Evolutionary conservation across 2,329 filamentous ascomycete species (phyloP).

Genomic region (Pyrenophora graminea): DNA sequence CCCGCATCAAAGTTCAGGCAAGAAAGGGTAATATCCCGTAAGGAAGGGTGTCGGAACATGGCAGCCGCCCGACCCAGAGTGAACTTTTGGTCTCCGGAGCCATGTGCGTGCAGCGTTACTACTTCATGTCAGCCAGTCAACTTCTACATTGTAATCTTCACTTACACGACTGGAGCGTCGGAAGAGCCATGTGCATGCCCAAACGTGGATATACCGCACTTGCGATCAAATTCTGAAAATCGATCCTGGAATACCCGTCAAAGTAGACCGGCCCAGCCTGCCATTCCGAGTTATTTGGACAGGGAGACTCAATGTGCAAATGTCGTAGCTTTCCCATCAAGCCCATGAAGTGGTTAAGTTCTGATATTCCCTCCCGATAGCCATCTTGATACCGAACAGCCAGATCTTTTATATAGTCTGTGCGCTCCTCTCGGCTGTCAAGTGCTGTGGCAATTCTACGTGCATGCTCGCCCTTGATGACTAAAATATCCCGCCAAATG

Average conservation of each 20-base stretch:
- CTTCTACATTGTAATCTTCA: background rate
- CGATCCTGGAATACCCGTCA: slow-evolving; percentile 35
- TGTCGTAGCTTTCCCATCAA: slow-evolving; percentile 36
- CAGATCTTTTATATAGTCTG: slow-evolving; percentile 34
- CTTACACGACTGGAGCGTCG: slow-evolving; percentile 41
- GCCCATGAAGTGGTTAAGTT: slow-evolving; percentile 33
- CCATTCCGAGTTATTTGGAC: slow-evolving; percentile 44
- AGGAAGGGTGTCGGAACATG: slow-evolving; percentile 41
- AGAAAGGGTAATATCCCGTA: slow-evolving; percentile 39
- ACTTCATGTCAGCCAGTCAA: slow-evolving; percentile 10
- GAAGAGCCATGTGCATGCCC: slow-evolving; percentile 20
- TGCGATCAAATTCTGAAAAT: slow-evolving; percentile 39
- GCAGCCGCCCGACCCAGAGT: slow-evolving; percentile 29
- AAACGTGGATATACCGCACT: slow-evolving; percentile 27
- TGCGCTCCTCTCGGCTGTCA: slow-evolving; percentile 27
- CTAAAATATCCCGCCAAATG: slow-evolving; percentile 37
- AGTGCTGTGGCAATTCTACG: slow-evolving; percentile 28
- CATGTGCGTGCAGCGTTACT: slow-evolving; percentile 44
- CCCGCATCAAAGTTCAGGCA: slow-evolving; percentile 38
- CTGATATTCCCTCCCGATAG: slow-evolving; percentile 34
- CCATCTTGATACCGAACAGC: slow-evolving; percentile 34
- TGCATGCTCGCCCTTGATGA: slow-evolving; percentile 35
- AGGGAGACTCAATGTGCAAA: slow-evolving; percentile 41
- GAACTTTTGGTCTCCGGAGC: slow-evolving; percentile 33
- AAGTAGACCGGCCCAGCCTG: slow-evolving; percentile 22